Percentiles rank a stretch among this genome's conserved stretches.
These are phyloP conservation scores for Salvia miltiorrhiza DNA, from an alignment of 257 asterid species.

Conservation along the genomic window DNA sequence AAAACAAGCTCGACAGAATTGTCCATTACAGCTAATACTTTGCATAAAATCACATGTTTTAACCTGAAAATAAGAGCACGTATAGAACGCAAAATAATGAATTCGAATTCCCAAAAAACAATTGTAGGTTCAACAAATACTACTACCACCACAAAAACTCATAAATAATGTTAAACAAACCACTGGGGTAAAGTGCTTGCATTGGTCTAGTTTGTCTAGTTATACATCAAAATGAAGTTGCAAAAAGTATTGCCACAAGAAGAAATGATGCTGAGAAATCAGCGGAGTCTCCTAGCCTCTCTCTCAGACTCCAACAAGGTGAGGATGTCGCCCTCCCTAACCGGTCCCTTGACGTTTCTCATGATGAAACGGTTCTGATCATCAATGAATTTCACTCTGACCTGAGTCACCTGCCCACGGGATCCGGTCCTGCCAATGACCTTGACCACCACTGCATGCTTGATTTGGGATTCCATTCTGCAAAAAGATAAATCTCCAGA, in stretches of 20 bases:
- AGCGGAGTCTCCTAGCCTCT: constrained; percentile 43
- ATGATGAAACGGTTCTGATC: constrained; percentile 37
- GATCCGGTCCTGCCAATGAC: constrained; percentile 44
- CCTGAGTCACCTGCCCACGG: constrained; percentile 44
- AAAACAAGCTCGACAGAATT: no score
- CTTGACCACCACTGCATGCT: constrained; percentile 40
- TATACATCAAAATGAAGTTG: background rate
- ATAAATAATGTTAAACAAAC: background rate
- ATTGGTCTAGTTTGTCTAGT: constrained; percentile 8
- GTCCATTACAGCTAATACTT: no score
- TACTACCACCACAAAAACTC: background rate
- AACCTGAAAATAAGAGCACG: background rate
- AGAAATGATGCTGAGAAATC: background rate
- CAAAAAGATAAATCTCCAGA: background rate
- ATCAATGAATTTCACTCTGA: constrained; percentile 38
- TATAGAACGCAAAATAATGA: background rate
- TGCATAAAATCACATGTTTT: no score
- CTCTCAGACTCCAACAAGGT: constrained; percentile 41
- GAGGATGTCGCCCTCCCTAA: constrained; percentile 43
- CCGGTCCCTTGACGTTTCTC: constrained; percentile 46
- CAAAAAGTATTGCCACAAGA: background rate
- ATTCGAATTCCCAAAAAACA: background rate
- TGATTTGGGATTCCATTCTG: constrained; percentile 48
- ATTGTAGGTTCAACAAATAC: background rate
- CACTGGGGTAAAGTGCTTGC: background rate